These are phyloP conservation scores for Raffaelea albimanens DNA, from an alignment of 2,329 filamentous ascomycete species.

Conservation along the genomic window DNA sequence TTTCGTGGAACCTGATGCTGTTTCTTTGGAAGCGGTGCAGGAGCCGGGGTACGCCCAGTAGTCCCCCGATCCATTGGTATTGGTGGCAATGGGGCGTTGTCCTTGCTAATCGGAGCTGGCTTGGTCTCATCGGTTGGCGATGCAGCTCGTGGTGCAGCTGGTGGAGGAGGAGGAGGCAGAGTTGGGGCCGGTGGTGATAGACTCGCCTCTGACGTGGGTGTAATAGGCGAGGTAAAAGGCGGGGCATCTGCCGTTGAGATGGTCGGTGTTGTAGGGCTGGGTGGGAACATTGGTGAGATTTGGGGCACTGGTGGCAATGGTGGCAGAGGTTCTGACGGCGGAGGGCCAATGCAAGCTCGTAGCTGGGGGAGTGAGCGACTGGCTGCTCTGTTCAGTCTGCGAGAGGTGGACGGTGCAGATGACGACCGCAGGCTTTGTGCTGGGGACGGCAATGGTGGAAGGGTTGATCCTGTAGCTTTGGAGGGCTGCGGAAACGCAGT, in stretches of 20 bases:
- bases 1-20: background rate
- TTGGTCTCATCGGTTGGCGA: too few relatives aligned
- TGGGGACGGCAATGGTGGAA: conserved; percentile 4
- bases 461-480: conserved; percentile 2
- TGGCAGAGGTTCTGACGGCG: conserved; percentile 8
- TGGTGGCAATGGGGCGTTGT: background rate
- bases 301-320: conserved; percentile 6
- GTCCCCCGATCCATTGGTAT: too few relatives aligned
- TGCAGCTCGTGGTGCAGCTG: background rate
- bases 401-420: background rate
- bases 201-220: background rate
- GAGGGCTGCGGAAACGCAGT: conserved; percentile 2
- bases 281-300: conserved; percentile 3
- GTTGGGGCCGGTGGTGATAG: background rate
- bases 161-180: conserved; percentile 4
- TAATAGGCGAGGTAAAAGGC: background rate
- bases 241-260: background rate
- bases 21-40: background rate
- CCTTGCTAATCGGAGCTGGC: background rate
- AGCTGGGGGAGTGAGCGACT: conserved; percentile 12
- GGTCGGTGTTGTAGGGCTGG: background rate
- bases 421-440: background rate
- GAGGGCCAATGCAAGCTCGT: conserved; percentile 1
- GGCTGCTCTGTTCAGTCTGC: conserved; percentile 4
- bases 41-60: too few relatives aligned